These are phyloP conservation scores for Magnusiomyces ingens DNA, from an alignment of 1,139 yeast species.

Conservation along the genomic window DNA sequence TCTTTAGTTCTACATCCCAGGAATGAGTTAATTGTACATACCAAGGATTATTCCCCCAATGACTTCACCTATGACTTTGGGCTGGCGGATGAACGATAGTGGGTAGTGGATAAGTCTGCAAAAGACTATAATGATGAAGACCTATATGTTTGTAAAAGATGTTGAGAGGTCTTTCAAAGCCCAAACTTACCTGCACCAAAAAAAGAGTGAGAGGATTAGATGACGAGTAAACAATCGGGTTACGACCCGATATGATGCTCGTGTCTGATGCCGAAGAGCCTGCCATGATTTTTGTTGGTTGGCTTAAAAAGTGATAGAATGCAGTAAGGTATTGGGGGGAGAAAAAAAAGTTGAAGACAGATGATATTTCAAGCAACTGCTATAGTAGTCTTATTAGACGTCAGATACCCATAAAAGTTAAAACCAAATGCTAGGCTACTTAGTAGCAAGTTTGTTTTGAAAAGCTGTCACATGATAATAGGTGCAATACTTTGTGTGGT, in stretches of 20 bases:
- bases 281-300: background rate
- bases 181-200: constrained; percentile 47
- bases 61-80: constrained; percentile 73
- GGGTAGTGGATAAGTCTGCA: constrained; percentile 56
- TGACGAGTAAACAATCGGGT: constrained; percentile 55
- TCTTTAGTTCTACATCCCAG: too few relatives aligned
- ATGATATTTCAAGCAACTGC: too few relatives aligned
- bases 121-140: constrained; percentile 43
- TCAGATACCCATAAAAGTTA: too few relatives aligned
- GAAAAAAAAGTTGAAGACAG: background rate
- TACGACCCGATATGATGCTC: constrained; percentile 56
- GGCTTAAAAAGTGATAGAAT: background rate
- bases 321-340: too few relatives aligned
- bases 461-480: too few relatives aligned
- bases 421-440: too few relatives aligned
- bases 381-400: too few relatives aligned
- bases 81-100: constrained; percentile 55
- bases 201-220: constrained; percentile 54
- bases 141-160: constrained; percentile 10
- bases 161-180: background rate
- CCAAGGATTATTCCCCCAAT: constrained; percentile 67
- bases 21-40: constrained; percentile 31
- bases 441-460: too few relatives aligned
- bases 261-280: constrained; percentile 7
- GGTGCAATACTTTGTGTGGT: too few relatives aligned